phyloP scores from a whole-genome alignment of 2,329 filamentous ascomycete species.

The Neoascochyta sp. region DNA sequence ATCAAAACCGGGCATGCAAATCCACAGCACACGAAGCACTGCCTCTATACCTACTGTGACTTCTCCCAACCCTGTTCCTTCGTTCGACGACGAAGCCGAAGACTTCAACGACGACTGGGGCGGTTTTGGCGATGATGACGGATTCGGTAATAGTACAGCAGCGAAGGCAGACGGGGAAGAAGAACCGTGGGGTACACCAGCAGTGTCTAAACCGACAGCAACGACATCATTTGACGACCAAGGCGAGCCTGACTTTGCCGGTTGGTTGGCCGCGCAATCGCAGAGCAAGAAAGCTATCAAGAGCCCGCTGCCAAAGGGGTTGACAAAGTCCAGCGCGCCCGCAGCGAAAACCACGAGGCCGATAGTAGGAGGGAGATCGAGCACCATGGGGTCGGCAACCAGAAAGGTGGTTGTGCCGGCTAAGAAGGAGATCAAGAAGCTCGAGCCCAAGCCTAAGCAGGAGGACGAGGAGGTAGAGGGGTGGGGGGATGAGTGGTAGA shows the following conservation, averaged over 20 bases:
- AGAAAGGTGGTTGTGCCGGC: slow-evolving; percentile 27
- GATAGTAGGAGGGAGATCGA: slow-evolving; percentile 27
- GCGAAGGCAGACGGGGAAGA: slow-evolving; percentile 52
- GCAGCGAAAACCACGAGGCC: slow-evolving; percentile 34
- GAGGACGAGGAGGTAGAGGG: slow-evolving; percentile 41
- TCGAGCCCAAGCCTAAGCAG: slow-evolving; percentile 40
- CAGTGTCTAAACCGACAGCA: slow-evolving; percentile 33
- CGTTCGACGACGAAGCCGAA: slow-evolving; percentile 48
- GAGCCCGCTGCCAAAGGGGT: slow-evolving; percentile 77
- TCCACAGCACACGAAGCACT: slow-evolving; percentile 25
- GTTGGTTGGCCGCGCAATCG: slow-evolving; percentile 86
- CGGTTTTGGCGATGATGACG: slow-evolving; percentile 58
- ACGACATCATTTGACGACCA: slow-evolving; percentile 69
- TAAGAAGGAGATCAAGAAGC: slow-evolving; percentile 31
- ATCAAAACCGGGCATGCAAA: slow-evolving; percentile 34
- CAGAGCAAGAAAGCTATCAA: slow-evolving; percentile 62
- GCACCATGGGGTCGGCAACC: slow-evolving; percentile 27
- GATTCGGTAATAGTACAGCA: slow-evolving; percentile 1
- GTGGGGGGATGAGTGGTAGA: slow-evolving; percentile 40
- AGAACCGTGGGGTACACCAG: slow-evolving; percentile 50
- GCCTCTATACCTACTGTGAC: slow-evolving; percentile 26
- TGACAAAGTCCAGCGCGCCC: slow-evolving; percentile 56
- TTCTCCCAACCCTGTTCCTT: slow-evolving; percentile 49
- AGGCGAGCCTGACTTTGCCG: slow-evolving; percentile 90
- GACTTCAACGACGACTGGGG: slow-evolving; percentile 73